Evolutionary conservation across 2,329 filamentous ascomycete genomes (phyloP).

Genomic region (Pseudogymnoascus sp.): DNA sequence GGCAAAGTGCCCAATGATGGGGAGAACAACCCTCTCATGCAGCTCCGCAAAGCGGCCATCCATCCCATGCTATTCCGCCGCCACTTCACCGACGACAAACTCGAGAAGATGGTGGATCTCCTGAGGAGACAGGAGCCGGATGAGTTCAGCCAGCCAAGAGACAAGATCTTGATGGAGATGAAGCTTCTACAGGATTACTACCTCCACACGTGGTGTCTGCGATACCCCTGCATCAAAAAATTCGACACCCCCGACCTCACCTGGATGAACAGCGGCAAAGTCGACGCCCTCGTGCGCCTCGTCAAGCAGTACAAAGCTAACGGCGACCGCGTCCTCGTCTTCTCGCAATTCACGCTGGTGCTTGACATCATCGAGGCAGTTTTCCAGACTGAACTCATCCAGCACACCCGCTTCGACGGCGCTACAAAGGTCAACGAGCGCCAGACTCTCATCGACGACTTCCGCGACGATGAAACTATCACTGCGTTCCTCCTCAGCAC

Average conservation of each 20-base stretch:
- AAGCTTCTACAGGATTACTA: constrained; percentile 54
- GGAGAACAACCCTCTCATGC: constrained; percentile 71
- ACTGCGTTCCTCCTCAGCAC: constrained; percentile 90
- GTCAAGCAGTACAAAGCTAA: constrained; percentile 64
- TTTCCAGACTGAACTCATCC: constrained; percentile 61
- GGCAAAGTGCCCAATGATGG: constrained; percentile 41
- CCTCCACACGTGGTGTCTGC: constrained; percentile 56
- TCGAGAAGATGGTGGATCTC: constrained; percentile 69
- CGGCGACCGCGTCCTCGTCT: constrained; percentile 81
- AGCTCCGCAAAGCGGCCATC: constrained; percentile 83
- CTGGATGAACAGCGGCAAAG: constrained; percentile 67
- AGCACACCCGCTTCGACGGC: constrained; percentile 81
- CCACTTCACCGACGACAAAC: constrained; percentile 64
- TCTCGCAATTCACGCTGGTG: constrained; percentile 86
- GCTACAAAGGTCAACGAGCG: constrained; percentile 72
- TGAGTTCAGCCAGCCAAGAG: constrained; percentile 38
- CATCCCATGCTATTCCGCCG: constrained; percentile 83
- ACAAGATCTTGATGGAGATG: constrained; percentile 47
- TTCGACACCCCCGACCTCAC: constrained; percentile 46
- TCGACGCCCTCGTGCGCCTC: constrained; percentile 69
- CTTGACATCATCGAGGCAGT: constrained; percentile 85
- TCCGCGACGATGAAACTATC: constrained; percentile 66
- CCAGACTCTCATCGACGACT: constrained; percentile 81
- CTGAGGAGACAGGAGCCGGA: constrained; percentile 61
- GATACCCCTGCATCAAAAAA: constrained; percentile 45